A percentile compares a stretch with the other conserved stretches of the same genome.
These are phyloP conservation scores for Mycothermus thermophilus DNA, from an alignment of 495 filamentous ascomycete species.

Conservation along the genomic window DNA sequence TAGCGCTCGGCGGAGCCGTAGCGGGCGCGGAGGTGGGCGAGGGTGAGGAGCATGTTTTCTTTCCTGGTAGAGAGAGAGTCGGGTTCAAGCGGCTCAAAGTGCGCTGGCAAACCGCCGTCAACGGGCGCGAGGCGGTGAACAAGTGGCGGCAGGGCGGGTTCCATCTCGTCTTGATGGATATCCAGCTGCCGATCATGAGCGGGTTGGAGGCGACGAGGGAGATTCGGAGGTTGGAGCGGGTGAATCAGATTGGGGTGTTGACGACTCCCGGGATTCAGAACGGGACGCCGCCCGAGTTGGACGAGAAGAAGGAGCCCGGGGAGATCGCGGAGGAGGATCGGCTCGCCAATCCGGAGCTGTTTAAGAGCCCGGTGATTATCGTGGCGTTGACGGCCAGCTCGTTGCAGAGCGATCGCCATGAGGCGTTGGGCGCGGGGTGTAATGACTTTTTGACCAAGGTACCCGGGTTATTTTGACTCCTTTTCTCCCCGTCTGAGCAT, in stretches of 20 bases:
- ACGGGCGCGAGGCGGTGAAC: conserved; percentile 77
- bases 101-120: conserved; percentile 56
- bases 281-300: conserved; percentile 19
- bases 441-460: conserved; percentile 99
- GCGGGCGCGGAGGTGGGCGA: conserved; percentile 35
- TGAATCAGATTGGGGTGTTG: conserved; percentile 85
- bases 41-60: conserved; percentile 39
- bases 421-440: conserved; percentile 87
- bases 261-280: conserved; percentile 11
- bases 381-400: conserved; percentile 89
- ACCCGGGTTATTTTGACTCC: conserved; percentile 20
- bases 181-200: conserved; percentile 94
- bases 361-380: conserved; percentile 95
- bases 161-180: conserved; percentile 96
- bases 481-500: conserved; percentile 3
- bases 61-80: too few relatives aligned
- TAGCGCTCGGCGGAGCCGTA: conserved; percentile 46
- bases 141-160: conserved; percentile 95
- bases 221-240: conserved; percentile 75
- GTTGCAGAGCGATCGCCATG: conserved; percentile 86
- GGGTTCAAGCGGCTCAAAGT: too few relatives aligned
- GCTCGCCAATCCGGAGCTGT: conserved; percentile 55
- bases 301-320: conserved; percentile 55
- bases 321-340: conserved; percentile 47
- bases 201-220: conserved; percentile 94